These are phyloP conservation scores for Nigrospora osmanthi DNA, from an alignment of 2,329 filamentous ascomycete species.

Conservation along the genomic window DNA sequence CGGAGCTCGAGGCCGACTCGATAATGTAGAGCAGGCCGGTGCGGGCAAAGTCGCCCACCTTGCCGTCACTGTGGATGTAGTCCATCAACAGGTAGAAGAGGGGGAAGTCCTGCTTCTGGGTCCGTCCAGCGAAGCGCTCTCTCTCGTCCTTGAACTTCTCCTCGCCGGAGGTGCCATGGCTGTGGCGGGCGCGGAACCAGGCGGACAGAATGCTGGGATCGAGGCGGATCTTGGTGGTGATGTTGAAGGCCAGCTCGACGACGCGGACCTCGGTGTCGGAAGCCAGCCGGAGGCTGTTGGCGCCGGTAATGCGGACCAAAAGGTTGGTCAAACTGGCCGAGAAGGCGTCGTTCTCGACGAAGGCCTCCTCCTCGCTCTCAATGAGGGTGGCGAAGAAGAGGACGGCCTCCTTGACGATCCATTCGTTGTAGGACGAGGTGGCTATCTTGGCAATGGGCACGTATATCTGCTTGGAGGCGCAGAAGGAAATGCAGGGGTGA, in stretches of 20 bases:
- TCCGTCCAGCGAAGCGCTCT: constrained; percentile 73
- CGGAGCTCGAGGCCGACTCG: constrained; percentile 79
- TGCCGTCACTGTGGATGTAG: constrained; percentile 92
- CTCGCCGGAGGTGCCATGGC: constrained; percentile 17
- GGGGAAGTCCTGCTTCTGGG: constrained; percentile 87
- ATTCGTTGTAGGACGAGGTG: constrained; percentile 74
- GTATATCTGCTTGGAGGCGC: constrained; percentile 80
- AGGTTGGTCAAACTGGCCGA: constrained; percentile 82
- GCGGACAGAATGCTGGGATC: constrained; percentile 79
- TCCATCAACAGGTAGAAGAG: constrained; percentile 94
- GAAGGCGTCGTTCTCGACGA: constrained; percentile 80
- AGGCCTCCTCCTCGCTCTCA: constrained; percentile 93
- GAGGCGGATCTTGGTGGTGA: constrained; percentile 90
- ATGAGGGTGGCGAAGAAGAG: constrained; percentile 85
- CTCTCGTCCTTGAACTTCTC: constrained; percentile 38
- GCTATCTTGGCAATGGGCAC: constrained; percentile 85
- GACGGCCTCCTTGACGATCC: constrained; percentile 77
- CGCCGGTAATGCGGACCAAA: constrained; percentile 68
- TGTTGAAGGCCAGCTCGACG: constrained; percentile 89
- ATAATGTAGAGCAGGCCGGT: constrained; percentile 94
- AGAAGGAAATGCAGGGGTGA: constrained; percentile 86
- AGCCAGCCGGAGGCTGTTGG: constrained; percentile 64
- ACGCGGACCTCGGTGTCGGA: constrained; percentile 80
- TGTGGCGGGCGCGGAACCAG: constrained; percentile 70
- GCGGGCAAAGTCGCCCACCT: constrained; percentile 90